These are phyloP conservation scores for Dictyostelium firmibasis DNA, from an alignment of 78 protist species.

Conservation along the genomic window DNA sequence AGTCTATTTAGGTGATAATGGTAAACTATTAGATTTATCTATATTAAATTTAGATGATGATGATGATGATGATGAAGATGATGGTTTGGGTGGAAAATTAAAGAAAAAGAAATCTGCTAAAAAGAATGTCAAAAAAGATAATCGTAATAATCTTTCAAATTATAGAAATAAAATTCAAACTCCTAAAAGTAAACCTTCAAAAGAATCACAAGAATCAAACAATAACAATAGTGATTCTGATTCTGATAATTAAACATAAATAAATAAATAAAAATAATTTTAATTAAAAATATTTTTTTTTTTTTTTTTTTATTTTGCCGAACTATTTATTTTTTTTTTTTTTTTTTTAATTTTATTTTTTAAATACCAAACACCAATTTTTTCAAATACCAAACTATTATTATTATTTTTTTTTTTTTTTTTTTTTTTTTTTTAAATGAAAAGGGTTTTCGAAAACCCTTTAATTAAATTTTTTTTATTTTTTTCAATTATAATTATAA, in stretches of 20 bases:
- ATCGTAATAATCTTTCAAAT: conserved; percentile 27
- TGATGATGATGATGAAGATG: conserved; percentile 7
- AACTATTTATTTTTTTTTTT: no score
- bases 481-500: no score
- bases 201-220: not conserved
- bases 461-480: no score
- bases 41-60: not conserved
- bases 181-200: not conserved
- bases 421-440: no score
- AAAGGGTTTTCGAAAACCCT: no score
- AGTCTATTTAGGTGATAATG: conserved; percentile 24
- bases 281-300: no score
- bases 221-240: not conserved
- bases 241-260: not conserved
- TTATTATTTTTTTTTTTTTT: no score
- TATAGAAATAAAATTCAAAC: conserved; percentile 38
- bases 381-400: no score
- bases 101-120: conserved; percentile 23
- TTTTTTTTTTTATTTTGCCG: no score
- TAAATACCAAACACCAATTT: no score
- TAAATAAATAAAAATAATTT: no score
- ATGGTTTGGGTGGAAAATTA: not conserved
- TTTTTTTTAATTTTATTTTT: no score
- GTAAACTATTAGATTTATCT: conserved; percentile 33
- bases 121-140: conserved; percentile 45